phyloP scores from a whole-genome alignment of 1,139 yeast genomes.

The Meyerozyma smithsonii region DNA sequence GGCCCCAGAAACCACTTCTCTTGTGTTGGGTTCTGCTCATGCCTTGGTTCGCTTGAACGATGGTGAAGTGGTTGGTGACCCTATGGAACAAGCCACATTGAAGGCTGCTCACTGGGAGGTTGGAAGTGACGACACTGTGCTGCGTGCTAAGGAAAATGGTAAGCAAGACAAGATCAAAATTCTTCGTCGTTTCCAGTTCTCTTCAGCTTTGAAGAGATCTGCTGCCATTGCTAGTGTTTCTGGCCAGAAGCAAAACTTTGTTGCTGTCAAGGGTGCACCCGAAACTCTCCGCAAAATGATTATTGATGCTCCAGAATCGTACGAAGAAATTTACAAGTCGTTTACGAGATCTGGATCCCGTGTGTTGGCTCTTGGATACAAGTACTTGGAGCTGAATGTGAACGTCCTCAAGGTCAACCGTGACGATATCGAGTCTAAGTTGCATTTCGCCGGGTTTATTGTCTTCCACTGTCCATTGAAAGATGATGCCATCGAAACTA shows the following conservation, averaged over 20 bases:
- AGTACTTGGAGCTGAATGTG: constrained; percentile 53
- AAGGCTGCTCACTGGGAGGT: constrained; percentile 85
- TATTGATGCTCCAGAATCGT: constrained; percentile 63
- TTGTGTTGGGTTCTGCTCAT: constrained; percentile 91
- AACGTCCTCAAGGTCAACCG: constrained; percentile 56
- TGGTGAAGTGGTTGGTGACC: constrained; percentile 98
- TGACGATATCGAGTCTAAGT: constrained; percentile 67
- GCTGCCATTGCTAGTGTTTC: constrained; percentile 74
- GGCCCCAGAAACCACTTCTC: constrained; percentile 62
- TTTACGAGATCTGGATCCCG: constrained; percentile 96
- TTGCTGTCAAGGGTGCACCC: constrained; percentile 99
- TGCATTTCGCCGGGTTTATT: constrained; percentile 85
- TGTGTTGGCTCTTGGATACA: constrained; percentile 90
- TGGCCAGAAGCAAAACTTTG: constrained; percentile 53
- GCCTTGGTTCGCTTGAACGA: constrained; percentile 91
- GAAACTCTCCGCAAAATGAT: constrained; percentile 87
- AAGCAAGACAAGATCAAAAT: constrained; percentile 59
- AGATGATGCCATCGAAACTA: constrained; percentile 85
- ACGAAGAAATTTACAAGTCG: constrained; percentile 83
- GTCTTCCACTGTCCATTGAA: constrained; percentile 98
- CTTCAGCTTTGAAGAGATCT: constrained; percentile 93
- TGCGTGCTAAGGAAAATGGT: constrained; percentile 32
- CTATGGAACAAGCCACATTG: constrained; percentile 96
- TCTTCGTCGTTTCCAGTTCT: constrained; percentile 92
- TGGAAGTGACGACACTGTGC: constrained; percentile 65